Base-by-base conservation (phyloP, 805 yeast genomes). In the Candida pseudoglaebosa region DNA sequence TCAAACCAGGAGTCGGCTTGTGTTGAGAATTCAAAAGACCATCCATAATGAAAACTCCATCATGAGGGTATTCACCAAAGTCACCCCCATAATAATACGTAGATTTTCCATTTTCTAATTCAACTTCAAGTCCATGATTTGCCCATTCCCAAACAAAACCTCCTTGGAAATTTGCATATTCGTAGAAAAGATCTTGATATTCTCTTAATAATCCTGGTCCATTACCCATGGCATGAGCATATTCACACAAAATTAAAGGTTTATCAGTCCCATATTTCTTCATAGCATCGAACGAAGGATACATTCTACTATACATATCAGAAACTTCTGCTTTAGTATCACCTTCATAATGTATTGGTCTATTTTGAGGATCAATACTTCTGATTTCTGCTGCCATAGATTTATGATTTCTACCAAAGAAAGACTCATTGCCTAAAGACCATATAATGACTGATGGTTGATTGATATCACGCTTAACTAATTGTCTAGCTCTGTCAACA, bases 81-180 rank as follows among this genome's bases (percentile, higher is more conserved):
- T 63, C 68, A 15, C 70, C 70, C 5, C 69, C 67, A 37, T 59
- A 60, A 14, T 50, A 59, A 34, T 52, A 59, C 8, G 37, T 38
- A 3, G 10, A 26, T 24, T 33, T 19, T 4, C 43, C 48, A 37
- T 42, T 30, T 10, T 14, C 13, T 8, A 14, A 15, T 13, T 42
- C 47, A 20, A 49, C 44, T 18, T 43, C 44, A 8, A 62, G 32
- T 4, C 69, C 69, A 43, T 63, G 69, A 41, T 61, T 61, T 9
- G 60, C 60, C 69, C 69, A 63, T 43, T 63, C 69, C 69, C 69
- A 63, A 6, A 62, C 48, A 43, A 60, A 62, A 7, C 69, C 69
- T 15, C 69, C 69, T 40, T 58, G 65, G 6, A 62, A 35, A 13
- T 52, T 38, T 1, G 48, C 50, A 36, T 56, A 40, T 36, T 57